phyloP scores from a whole-genome alignment of 73 alveolate species.

The Symbiodinium pilosum region DNA sequence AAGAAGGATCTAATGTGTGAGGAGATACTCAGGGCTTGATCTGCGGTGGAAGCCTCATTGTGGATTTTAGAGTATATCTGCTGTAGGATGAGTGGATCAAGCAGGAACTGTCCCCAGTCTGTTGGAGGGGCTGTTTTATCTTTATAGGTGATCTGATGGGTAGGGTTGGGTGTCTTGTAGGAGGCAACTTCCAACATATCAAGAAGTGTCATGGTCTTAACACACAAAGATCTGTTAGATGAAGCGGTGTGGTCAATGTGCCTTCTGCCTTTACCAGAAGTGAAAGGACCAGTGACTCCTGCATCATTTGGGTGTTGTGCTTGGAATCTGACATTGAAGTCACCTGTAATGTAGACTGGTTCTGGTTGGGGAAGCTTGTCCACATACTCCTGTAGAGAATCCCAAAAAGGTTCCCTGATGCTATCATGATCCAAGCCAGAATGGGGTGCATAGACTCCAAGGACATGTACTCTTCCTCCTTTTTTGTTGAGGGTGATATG shows the following conservation, averaged over 20 bases:
- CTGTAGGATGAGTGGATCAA: background rate
- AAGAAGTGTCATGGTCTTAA: background rate
- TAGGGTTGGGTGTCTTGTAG: background rate
- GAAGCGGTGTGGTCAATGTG: background rate
- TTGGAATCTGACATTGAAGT: conserved; percentile 23
- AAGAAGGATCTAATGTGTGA: background rate
- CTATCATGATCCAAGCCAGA: background rate
- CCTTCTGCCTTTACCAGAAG: background rate
- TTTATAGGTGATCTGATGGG: background rate
- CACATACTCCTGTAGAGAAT: background rate
- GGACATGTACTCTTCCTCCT: background rate
- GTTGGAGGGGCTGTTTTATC: background rate
- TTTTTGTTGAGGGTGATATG: background rate
- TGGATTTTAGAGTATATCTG: background rate
- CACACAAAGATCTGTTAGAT: background rate
- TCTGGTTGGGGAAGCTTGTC: background rate
- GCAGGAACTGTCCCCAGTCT: background rate
- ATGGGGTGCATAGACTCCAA: conserved; percentile 6
- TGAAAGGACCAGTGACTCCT: background rate
- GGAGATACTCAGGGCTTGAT: background rate
- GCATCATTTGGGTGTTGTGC: background rate
- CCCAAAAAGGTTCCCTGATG: conserved; percentile 7
- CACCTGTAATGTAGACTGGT: background rate
- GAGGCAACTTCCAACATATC: background rate
- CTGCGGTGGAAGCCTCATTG: background rate